A percentile compares a stretch with the other conserved stretches of the same genome.
phyloP scores from a whole-genome alignment of 768 basidiomycete species.

The Rhodocollybia butyracea region DNA sequence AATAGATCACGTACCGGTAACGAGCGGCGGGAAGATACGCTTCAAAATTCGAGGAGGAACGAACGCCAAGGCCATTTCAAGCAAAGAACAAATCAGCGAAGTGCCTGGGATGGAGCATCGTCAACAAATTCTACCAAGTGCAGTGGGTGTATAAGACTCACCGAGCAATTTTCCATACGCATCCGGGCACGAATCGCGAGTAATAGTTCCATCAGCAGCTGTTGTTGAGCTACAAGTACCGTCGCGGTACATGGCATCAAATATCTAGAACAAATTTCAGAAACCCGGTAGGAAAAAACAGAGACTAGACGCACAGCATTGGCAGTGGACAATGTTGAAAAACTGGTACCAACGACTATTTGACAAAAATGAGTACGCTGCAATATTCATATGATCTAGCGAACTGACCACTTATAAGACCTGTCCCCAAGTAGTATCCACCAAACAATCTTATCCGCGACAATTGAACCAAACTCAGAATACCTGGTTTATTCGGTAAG shows the following conservation, averaged over 20 bases:
- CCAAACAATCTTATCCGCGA: conserved; percentile 59
- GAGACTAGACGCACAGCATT: conserved; percentile 44
- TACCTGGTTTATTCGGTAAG: conserved; percentile 37
- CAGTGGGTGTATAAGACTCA: too few species aligned
- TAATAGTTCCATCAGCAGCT: conserved; percentile 54
- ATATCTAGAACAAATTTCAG: conserved; percentile 42
- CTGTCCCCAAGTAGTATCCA: conserved; percentile 75
- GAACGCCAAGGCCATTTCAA: conserved; percentile 79
- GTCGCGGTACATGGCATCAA: conserved; percentile 71
- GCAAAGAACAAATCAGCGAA: conserved; percentile 71
- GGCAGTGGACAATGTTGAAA: conserved; percentile 74
- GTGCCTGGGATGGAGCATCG: conserved; percentile 63
- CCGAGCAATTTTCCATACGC: conserved; percentile 80
- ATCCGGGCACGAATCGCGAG: conserved; percentile 65
- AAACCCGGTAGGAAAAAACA: background rate
- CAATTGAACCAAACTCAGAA: conserved; percentile 77
- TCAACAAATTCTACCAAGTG: too few species aligned
- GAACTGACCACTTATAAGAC: conserved; percentile 41
- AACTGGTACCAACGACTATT: conserved; percentile 76
- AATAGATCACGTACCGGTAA: conserved; percentile 49
- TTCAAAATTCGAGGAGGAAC: conserved; percentile 61
- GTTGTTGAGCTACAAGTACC: conserved; percentile 70
- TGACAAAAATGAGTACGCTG: background rate
- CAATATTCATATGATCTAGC: background rate
- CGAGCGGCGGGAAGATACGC: conserved; percentile 74